These are phyloP conservation scores for Myriosclerotinia scirpicola DNA, from an alignment of 2,329 filamentous ascomycete genomes.

Conservation along the genomic window DNA sequence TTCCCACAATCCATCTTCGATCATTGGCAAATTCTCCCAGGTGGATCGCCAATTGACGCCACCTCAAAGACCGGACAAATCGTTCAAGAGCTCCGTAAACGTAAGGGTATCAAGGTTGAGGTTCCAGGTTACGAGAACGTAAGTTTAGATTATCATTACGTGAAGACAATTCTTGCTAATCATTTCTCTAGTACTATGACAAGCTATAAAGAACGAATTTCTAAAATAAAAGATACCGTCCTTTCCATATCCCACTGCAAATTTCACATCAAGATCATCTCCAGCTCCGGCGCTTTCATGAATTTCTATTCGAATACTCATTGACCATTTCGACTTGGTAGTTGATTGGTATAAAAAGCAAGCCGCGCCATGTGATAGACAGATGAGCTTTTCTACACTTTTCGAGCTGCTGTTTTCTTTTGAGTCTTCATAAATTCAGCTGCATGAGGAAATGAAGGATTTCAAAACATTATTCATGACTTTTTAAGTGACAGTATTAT, in stretches of 20 bases:
- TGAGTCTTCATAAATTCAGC: conserved; percentile 37
- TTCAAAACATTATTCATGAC: conserved; percentile 29
- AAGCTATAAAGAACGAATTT: conserved; percentile 72
- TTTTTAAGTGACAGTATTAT: conserved; percentile 2
- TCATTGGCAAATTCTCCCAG: conserved; percentile 95
- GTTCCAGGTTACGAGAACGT: conserved; percentile 94
- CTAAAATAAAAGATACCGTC: conserved; percentile 38
- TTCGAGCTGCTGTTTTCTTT: conserved; percentile 33
- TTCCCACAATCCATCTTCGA: conserved; percentile 99
- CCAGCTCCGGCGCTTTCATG: conserved; percentile 35
- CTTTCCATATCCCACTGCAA: conserved; percentile 32
- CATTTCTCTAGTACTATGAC: conserved; percentile 80
- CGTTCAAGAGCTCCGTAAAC: conserved; percentile 90
- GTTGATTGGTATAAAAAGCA: conserved; percentile 34
- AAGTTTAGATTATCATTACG: conserved; percentile 51
- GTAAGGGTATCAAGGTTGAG: conserved; percentile 98
- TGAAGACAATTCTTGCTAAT: conserved; percentile 44
- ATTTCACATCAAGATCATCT: conserved; percentile 32
- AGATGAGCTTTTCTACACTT: conserved; percentile 31
- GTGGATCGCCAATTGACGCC: conserved; percentile 85
- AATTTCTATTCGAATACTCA: conserved; percentile 35
- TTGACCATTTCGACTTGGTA: conserved; percentile 29
- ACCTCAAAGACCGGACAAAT: conserved; percentile 80
- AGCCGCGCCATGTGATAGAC: conserved; percentile 34
- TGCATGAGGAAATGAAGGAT: conserved; percentile 38